phyloP scores from a whole-genome alignment of 768 basidiomycete species.

The Chlorophyllum brunneum region DNA sequence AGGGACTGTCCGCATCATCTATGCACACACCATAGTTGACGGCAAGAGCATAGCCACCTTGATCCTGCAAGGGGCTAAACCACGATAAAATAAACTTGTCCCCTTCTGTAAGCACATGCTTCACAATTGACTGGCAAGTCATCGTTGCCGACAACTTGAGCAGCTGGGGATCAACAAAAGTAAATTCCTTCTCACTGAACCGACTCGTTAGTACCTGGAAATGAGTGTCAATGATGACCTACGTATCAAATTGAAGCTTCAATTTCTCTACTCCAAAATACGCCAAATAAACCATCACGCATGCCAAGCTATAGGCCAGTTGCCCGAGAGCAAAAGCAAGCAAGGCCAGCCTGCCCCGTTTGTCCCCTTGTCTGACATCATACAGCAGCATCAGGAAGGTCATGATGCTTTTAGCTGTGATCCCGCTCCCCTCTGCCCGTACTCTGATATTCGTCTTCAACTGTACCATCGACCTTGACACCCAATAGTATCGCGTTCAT shows the following conservation, averaged over 20 bases:
- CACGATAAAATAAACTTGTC: slow-evolving; percentile 88
- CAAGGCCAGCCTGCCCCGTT: slow-evolving; percentile 49
- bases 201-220: not conserved
- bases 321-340: slow-evolving; percentile 88
- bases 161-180: slow-evolving; percentile 33
- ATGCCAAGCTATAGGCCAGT: slow-evolving; percentile 58
- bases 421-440: slow-evolving; percentile 80
- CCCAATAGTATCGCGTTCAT: not conserved
- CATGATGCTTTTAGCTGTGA: slow-evolving; percentile 65
- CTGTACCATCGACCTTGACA: slow-evolving; percentile 57
- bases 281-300: slow-evolving; percentile 54
- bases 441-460: slow-evolving; percentile 70
- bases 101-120: slow-evolving; percentile 94
- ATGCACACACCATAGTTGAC: slow-evolving; percentile 83
- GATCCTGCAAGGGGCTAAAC: slow-evolving; percentile 80
- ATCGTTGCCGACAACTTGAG: slow-evolving; percentile 73
- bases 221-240: not conserved
- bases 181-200: slow-evolving; percentile 12
- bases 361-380: slow-evolving; percentile 30
- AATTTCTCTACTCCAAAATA: slow-evolving; percentile 29
- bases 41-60: slow-evolving; percentile 94
- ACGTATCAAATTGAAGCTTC: slow-evolving; percentile 4
- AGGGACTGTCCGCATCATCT: not conserved
- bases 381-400: slow-evolving; percentile 67
- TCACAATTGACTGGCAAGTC: slow-evolving; percentile 85